phyloP scores from a whole-genome alignment of 352 stramenopile species.

The Pythium aristosporum region DNA sequence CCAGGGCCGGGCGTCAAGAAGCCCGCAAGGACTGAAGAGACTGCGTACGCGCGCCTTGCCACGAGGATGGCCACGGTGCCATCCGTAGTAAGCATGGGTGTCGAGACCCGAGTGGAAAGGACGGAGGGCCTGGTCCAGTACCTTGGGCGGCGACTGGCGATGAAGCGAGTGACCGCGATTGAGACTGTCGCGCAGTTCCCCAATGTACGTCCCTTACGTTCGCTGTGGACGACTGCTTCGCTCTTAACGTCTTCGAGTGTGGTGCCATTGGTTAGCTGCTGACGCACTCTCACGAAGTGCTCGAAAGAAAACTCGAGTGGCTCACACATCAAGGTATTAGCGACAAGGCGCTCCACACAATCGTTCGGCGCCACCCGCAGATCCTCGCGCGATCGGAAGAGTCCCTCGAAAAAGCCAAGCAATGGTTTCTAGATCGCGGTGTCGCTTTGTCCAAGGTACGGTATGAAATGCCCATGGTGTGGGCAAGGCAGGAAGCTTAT shows the following conservation, averaged over 20 bases:
- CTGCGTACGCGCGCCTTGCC: background rate
- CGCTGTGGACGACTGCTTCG: no score
- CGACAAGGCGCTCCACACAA: background rate
- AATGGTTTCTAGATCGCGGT: conserved; percentile 19
- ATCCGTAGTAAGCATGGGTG: background rate
- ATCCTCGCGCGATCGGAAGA: conserved; percentile 17
- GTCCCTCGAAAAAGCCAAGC: conserved; percentile 1
- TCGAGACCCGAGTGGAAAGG: background rate
- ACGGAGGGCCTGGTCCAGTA: background rate
- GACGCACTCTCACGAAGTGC: background rate
- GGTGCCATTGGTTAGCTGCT: no score
- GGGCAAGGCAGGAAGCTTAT: no score
- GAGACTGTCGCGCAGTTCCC: background rate
- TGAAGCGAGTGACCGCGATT: conserved; percentile 1
- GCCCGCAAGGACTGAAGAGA: background rate
- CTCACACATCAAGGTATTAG: conserved; percentile 7
- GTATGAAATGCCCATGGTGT: background rate
- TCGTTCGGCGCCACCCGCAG: conserved; percentile 11
- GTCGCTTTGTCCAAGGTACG: conserved; percentile 17
- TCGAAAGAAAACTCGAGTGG: conserved; percentile 18
- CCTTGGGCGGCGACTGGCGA: background rate
- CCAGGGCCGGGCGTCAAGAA: background rate
- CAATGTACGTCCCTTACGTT: background rate
- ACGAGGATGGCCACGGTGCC: background rate
- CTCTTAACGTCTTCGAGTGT: no score